A percentile compares a stretch with the other conserved stretches of the same genome.
Conservation (phyloP, 768 basidiomycete species). For the Gautieria morchelliformis region DNA sequence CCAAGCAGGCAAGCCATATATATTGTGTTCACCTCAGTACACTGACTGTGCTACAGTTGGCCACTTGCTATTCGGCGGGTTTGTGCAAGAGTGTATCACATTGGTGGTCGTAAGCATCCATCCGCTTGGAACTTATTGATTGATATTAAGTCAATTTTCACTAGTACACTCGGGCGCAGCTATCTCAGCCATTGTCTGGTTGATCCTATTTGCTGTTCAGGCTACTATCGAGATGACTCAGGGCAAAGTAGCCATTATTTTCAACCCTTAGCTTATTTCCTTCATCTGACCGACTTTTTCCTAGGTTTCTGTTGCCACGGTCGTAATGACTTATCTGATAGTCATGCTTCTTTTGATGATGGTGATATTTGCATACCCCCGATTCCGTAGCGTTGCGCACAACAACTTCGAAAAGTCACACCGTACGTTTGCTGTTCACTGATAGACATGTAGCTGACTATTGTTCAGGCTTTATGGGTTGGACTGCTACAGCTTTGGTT, state of each 20-base stretch:
- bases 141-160: neutral
- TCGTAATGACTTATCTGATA: conserved; percentile 43
- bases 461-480: conserved; percentile 33
- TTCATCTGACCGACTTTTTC: neutral
- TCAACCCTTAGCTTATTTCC: neutral
- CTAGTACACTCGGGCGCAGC: conserved; percentile 47
- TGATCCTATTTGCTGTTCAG: conserved; percentile 38
- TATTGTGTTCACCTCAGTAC: neutral
- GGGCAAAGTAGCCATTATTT: conserved; percentile 13
- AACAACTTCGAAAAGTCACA: conserved; percentile 47
- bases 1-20: neutral
- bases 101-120: conserved; percentile 34
- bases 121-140: neutral
- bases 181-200: conserved; percentile 44
- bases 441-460: neutral
- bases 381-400: conserved; percentile 36
- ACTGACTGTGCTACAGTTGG: conserved; percentile 12
- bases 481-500: conserved; percentile 42
- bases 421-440: conserved; percentile 19
- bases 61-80: conserved; percentile 44
- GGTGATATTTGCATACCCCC: conserved; percentile 42
- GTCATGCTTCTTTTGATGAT: conserved; percentile 38
- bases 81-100: conserved; percentile 48
- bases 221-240: conserved; percentile 40
- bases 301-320: neutral